Evolutionary conservation across 306 rosid genomes (phyloP).

Genomic region (Vigna radiata): DNA sequence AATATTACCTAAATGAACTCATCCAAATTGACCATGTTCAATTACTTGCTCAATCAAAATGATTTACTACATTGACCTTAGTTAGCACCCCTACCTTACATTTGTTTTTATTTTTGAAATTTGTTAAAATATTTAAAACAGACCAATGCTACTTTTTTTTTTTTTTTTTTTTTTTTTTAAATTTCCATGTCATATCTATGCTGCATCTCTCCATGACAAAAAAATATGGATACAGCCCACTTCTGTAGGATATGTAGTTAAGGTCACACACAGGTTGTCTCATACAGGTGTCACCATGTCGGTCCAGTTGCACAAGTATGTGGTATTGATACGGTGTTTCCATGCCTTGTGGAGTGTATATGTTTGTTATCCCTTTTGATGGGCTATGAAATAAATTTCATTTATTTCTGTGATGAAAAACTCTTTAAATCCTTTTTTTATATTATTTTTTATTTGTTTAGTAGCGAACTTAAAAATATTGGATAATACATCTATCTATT

Average conservation of each 20-base stretch:
- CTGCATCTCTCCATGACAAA: background rate
- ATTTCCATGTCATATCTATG: background rate
- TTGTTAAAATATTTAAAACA: background rate
- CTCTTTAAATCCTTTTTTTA: background rate
- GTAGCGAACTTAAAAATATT: background rate
- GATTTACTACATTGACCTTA: background rate
- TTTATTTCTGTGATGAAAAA: background rate
- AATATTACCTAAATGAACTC: background rate
- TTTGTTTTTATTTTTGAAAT: background rate
- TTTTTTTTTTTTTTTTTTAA: no score
- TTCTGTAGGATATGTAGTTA: background rate
- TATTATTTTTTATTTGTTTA: background rate
- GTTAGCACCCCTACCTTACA: background rate
- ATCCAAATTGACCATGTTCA: background rate
- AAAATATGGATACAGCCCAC: background rate
- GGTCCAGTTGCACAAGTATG: background rate
- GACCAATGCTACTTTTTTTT: background rate
- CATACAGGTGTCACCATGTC: no score
- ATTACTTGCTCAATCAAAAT: background rate
- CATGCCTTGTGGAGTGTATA: background rate
- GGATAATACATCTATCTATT: background rate
- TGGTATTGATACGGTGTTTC: background rate
- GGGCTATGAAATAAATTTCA: background rate
- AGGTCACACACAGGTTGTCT: no score
- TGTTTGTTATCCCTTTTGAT: conserved; percentile 17